phyloP scores from a whole-genome alignment of 768 basidiomycete species.

The Calvatia gigantea region DNA sequence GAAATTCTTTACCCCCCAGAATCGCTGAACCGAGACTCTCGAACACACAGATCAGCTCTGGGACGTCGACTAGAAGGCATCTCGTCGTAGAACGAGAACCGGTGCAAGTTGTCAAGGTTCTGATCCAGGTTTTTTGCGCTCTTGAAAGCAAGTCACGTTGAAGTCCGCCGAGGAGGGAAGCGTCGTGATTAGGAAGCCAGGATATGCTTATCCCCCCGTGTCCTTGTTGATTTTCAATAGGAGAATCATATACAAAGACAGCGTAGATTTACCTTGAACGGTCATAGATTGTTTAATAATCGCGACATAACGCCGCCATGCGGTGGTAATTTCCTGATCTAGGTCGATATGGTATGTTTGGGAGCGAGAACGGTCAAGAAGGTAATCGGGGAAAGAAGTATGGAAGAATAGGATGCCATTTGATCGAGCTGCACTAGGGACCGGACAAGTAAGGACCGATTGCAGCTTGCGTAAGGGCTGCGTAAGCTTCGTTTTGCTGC shows the following conservation, averaged over 20 bases:
- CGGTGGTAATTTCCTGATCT: background rate
- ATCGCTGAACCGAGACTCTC: background rate
- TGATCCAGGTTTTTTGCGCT: background rate
- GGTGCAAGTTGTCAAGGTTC: background rate
- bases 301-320: background rate
- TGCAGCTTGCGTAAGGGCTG: background rate
- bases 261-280: background rate
- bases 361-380: background rate
- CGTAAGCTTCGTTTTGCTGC: background rate
- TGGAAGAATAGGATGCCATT: background rate
- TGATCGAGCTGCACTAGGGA: background rate
- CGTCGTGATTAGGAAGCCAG: background rate
- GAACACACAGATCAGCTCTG: background rate
- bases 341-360: background rate
- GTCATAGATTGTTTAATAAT: background rate
- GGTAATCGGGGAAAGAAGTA: background rate
- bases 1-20: background rate
- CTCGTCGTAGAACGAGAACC: background rate
- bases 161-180: background rate
- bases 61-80: background rate
- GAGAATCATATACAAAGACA: background rate
- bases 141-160: background rate
- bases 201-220: background rate
- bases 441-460: background rate
- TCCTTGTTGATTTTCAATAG: background rate